Percentiles rank a stretch among this genome's conserved stretches.
These are phyloP conservation scores for Dothiorella sarmentorum DNA, from an alignment of 2,329 filamentous ascomycete species.

Conservation along the genomic window DNA sequence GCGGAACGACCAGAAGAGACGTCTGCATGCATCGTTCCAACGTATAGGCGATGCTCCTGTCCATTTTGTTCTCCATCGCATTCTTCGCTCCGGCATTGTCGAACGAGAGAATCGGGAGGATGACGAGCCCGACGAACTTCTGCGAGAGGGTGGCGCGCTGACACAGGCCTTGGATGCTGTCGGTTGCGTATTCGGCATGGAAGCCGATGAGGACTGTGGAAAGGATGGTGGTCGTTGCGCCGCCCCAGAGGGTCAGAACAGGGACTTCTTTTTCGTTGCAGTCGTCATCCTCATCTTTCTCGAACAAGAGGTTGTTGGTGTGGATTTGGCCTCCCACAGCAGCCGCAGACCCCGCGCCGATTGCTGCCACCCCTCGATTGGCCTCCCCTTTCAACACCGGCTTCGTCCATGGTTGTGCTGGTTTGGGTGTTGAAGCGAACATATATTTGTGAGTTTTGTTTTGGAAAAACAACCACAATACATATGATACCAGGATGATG, in stretches of 20 bases:
- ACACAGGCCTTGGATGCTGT: constrained; percentile 46
- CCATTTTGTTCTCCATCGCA: constrained; percentile 65
- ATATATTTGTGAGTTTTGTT: constrained; percentile 71
- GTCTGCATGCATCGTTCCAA: constrained; percentile 64
- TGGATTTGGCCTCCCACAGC: constrained; percentile 50
- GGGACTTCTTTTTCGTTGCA: constrained; percentile 73
- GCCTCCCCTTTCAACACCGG: no score
- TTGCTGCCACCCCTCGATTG: no score
- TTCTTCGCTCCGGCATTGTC: constrained; percentile 45
- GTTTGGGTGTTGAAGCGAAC: constrained; percentile 52
- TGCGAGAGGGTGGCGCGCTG: constrained; percentile 43
- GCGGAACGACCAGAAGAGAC: constrained; percentile 59
- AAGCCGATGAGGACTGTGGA: constrained; percentile 77
- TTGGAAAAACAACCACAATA: constrained; percentile 82
- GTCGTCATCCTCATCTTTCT: constrained; percentile 38
- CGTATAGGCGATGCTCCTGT: constrained; percentile 61
- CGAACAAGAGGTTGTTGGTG: constrained; percentile 45
- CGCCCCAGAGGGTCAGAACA: constrained; percentile 67
- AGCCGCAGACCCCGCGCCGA: no score
- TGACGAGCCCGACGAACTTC: constrained; percentile 61
- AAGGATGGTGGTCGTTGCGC: constrained; percentile 64
- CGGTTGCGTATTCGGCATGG: constrained; percentile 65
- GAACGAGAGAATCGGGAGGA: constrained; percentile 56
- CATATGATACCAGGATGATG: constrained; percentile 80
- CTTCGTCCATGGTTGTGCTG: no score